Percentiles rank a stretch among this genome's conserved stretches.
These are phyloP conservation scores for Diaporthe nobilis DNA, from an alignment of 2,329 filamentous ascomycete species.

Conservation along the genomic window DNA sequence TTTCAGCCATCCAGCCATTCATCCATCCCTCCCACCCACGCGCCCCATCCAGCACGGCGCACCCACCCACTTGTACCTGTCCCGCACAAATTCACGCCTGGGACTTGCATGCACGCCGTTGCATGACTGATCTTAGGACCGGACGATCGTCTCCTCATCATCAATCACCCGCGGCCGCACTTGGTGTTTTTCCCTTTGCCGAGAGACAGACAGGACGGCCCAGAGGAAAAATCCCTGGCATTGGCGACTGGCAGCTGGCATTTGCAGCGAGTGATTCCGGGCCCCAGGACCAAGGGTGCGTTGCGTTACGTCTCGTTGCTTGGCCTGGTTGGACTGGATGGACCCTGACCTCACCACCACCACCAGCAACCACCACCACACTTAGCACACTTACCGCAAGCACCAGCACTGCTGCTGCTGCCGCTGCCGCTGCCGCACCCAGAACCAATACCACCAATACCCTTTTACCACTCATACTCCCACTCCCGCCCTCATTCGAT, in stretches of 20 bases:
- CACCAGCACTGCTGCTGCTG: neutral
- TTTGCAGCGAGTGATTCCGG: constrained; percentile 8
- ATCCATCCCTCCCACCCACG: constrained; percentile 7
- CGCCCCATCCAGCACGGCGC: neutral
- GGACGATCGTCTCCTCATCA: constrained; percentile 23
- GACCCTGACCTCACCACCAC: neutral
- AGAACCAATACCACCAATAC: constrained; percentile 25
- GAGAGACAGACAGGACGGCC: constrained; percentile 4
- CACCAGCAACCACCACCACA: neutral
- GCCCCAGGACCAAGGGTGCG: neutral
- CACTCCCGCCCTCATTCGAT: constrained; percentile 9
- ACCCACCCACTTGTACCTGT: constrained; percentile 16
- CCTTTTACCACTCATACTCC: neutral
- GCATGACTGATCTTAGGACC: constrained; percentile 21
- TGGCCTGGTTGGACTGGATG: neutral
- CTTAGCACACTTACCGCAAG: neutral
- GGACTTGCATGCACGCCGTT: constrained; percentile 10
- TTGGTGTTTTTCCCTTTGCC: constrained; percentile 16
- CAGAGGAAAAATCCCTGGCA: neutral
- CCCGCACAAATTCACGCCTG: constrained; percentile 4
- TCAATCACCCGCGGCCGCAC: constrained; percentile 14
- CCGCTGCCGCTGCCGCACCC: neutral
- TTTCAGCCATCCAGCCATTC: neutral
- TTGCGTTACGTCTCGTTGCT: neutral
- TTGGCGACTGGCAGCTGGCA: neutral